phyloP scores from a whole-genome alignment of 768 basidiomycete species.

The Podaxis rugospora region DNA sequence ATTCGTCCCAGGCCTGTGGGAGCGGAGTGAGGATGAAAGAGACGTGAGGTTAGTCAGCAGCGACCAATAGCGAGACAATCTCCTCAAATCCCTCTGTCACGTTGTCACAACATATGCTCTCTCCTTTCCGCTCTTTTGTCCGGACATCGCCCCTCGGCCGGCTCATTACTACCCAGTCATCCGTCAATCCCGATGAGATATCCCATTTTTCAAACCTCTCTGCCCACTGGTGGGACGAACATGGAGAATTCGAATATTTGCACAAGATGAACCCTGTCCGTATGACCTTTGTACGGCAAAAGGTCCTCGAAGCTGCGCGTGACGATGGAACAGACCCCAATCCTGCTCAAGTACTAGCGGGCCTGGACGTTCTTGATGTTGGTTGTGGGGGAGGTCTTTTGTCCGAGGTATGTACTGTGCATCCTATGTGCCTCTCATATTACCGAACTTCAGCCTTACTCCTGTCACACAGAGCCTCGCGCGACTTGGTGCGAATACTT shows the following conservation, averaged over 20 bases:
- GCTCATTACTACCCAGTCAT: conserved; percentile 13
- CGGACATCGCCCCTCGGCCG: conserved; percentile 9
- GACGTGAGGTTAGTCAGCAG: neutral
- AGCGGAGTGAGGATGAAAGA: neutral
- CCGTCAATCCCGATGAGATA: conserved; percentile 77
- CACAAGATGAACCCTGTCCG: conserved; percentile 95
- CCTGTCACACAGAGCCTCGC: conserved; percentile 63
- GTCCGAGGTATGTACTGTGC: conserved; percentile 61
- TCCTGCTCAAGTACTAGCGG: conserved; percentile 43
- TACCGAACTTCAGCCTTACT: conserved; percentile 4
- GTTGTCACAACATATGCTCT: conserved; percentile 9
- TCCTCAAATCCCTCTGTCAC: neutral
- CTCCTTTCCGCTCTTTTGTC: conserved; percentile 5
- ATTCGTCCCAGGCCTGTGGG: conserved; percentile 12
- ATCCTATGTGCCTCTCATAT: neutral
- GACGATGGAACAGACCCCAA: conserved; percentile 43
- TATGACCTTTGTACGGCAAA: conserved; percentile 77
- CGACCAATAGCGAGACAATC: neutral
- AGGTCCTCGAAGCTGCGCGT: conserved; percentile 56
- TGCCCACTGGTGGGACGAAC: conserved; percentile 94
- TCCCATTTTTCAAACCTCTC: conserved; percentile 87
- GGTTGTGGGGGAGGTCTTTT: conserved; percentile 96
- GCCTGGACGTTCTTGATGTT: conserved; percentile 78
- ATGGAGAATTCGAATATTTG: conserved; percentile 81
- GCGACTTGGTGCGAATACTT: conserved; percentile 79